phyloP scores from a whole-genome alignment of 2,329 filamentous ascomycete species.

The Penicillium digitatum region DNA sequence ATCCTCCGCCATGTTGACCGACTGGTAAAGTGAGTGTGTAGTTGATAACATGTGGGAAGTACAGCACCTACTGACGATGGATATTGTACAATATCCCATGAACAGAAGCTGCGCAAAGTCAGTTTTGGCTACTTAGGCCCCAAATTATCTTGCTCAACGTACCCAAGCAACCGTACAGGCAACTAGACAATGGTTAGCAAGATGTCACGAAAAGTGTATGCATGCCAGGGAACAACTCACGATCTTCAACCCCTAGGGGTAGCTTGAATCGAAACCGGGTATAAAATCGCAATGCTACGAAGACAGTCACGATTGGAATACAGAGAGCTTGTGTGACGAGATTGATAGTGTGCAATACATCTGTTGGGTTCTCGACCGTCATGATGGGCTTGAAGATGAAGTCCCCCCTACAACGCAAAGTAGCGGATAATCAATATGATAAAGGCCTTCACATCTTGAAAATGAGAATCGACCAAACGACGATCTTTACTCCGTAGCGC shows the following conservation, averaged over 20 bases:
- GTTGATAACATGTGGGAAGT: not conserved
- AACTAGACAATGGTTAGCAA: slow-evolving; percentile 18
- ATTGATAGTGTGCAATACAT: slow-evolving; percentile 32
- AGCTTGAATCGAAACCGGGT: slow-evolving; percentile 33
- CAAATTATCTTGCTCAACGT: not conserved
- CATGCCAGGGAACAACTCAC: slow-evolving; percentile 20
- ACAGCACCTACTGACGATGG: slow-evolving; percentile 24
- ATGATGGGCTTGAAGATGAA: slow-evolving; percentile 12
- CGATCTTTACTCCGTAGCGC: not conserved
- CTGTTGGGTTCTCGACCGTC: slow-evolving; percentile 22
- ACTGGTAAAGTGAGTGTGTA: slow-evolving; percentile 20
- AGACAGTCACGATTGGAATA: slow-evolving; percentile 32
- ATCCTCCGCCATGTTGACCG: slow-evolving; percentile 36
- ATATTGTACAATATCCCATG: slow-evolving; percentile 34
- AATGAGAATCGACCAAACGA: slow-evolving; percentile 1
- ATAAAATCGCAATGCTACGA: slow-evolving; percentile 32
- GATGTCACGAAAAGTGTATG: not conserved
- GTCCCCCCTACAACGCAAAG: not conserved
- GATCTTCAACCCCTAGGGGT: slow-evolving; percentile 33
- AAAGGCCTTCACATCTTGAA: slow-evolving; percentile 1
- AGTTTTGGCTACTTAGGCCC: not conserved
- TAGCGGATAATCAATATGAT: not conserved
- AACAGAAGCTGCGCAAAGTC: slow-evolving; percentile 24
- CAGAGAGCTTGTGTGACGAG: slow-evolving; percentile 37
- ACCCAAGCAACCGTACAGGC: slow-evolving; percentile 20